Conservation (phyloP, 129 eudicot genomes). For the Tanacetum coccineum region DNA sequence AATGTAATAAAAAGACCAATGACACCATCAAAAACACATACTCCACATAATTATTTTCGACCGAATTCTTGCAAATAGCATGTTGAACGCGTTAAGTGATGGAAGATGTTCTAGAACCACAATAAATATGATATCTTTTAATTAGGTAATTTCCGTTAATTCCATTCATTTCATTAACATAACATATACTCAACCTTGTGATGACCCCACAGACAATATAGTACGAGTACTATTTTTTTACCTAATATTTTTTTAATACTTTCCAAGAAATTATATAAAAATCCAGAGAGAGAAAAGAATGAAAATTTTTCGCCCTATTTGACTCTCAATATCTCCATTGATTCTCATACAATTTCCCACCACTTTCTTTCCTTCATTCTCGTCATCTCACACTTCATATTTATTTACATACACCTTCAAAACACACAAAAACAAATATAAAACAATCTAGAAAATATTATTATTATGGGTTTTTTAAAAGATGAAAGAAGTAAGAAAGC, state of each 20-base stretch:
- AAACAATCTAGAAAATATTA: neutral
- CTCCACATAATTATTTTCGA: too few species aligned
- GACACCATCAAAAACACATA: too few species aligned
- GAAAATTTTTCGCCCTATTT: slow-evolving; percentile 16
- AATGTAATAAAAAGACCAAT: too few species aligned
- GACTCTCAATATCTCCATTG: slow-evolving; percentile 13
- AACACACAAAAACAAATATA: neutral
- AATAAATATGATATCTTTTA: slow-evolving; percentile 12
- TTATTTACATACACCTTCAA: slow-evolving; percentile 7
- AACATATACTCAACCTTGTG: neutral
- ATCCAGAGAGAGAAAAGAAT: slow-evolving; percentile 1
- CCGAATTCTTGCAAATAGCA: too few species aligned
- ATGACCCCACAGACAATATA: neutral
- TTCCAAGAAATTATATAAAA: slow-evolving; percentile 6
- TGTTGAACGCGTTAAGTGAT: too few species aligned
- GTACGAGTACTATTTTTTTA: neutral
- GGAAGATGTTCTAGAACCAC: too few species aligned
- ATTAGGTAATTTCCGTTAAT: slow-evolving; percentile 35
- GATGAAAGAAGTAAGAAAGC: slow-evolving; percentile 56
- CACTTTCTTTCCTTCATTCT: slow-evolving; percentile 18
- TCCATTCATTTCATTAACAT: slow-evolving; percentile 9
- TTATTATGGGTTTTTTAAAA: slow-evolving; percentile 54
- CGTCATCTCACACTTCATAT: slow-evolving; percentile 5
- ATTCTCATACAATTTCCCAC: slow-evolving; percentile 13
- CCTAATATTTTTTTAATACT: neutral